phyloP scores from a whole-genome alignment of 192 early-diverging fungal genomes.

The Funneliformis geosporum region DNA sequence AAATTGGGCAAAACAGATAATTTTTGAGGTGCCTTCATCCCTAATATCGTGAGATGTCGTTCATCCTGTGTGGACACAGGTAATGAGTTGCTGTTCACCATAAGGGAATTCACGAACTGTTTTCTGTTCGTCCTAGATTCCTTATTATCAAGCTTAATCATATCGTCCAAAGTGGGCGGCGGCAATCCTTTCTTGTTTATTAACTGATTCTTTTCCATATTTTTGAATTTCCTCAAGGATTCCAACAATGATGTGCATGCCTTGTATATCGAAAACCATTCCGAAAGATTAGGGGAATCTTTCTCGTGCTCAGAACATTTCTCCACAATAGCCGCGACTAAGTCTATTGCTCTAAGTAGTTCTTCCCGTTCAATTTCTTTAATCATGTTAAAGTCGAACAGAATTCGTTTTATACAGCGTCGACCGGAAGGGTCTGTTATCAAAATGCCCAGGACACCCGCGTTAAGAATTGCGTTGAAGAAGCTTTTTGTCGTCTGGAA shows the following conservation, averaged over 20 bases:
- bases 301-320: background rate
- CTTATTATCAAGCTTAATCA: background rate
- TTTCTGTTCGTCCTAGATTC: background rate
- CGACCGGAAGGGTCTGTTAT: background rate
- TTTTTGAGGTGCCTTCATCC: background rate
- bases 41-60: background rate
- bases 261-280: background rate
- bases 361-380: background rate
- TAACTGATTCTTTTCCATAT: background rate
- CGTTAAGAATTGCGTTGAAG: background rate
- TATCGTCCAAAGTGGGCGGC: background rate
- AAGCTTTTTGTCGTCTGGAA: background rate
- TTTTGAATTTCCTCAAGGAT: background rate
- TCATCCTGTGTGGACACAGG: background rate
- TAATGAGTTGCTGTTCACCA: background rate
- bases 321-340: background rate
- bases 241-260: background rate
- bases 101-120: background rate
- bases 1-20: background rate
- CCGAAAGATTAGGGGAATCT: background rate
- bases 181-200: background rate
- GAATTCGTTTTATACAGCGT: background rate
- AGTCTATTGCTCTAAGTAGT: background rate
- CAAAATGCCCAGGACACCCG: background rate
- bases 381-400: conserved; percentile 9